These are phyloP conservation scores for Leccinum barrowsii DNA, from an alignment of 768 basidiomycete genomes.

Conservation along the genomic window DNA sequence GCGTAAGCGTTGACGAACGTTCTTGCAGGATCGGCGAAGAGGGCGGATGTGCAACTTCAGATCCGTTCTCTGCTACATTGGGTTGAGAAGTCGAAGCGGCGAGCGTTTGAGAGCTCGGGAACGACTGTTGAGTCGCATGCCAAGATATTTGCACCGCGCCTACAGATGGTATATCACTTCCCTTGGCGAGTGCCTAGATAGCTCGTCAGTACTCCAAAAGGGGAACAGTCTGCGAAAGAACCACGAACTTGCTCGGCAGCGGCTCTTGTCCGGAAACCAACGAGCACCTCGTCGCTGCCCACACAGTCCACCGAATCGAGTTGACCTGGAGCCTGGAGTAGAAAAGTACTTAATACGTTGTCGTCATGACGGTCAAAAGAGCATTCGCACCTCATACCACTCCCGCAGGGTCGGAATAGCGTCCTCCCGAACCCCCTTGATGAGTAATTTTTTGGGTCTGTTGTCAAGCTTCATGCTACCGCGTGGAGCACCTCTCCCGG, in stretches of 20 bases:
- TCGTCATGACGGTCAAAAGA: background rate
- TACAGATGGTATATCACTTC: slow-evolving; percentile 58
- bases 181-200: slow-evolving; percentile 68
- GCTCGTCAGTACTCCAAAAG: slow-evolving; percentile 7
- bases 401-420: slow-evolving; percentile 61
- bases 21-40: slow-evolving; percentile 13
- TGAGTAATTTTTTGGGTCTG: slow-evolving; percentile 73
- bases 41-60: slow-evolving; percentile 24
- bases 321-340: slow-evolving; percentile 58
- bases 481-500: slow-evolving; percentile 63
- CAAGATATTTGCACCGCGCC: slow-evolving; percentile 67
- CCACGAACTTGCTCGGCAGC: slow-evolving; percentile 73
- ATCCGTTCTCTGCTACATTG: slow-evolving; percentile 17
- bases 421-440: slow-evolving; percentile 64
- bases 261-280: slow-evolving; percentile 66
- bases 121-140: slow-evolving; percentile 42
- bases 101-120: slow-evolving; percentile 19
- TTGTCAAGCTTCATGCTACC: slow-evolving; percentile 88
- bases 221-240: background rate
- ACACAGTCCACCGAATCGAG: slow-evolving; percentile 58
- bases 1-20: slow-evolving; percentile 32
- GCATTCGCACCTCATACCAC: slow-evolving; percentile 71
- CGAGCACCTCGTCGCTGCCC: slow-evolving; percentile 57
- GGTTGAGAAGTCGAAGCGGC: slow-evolving; percentile 21
- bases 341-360: slow-evolving; percentile 5